Base-by-base conservation (phyloP, 1,284 basidiomycete genomes). In the Phellopilus nigrolimitatus region DNA sequence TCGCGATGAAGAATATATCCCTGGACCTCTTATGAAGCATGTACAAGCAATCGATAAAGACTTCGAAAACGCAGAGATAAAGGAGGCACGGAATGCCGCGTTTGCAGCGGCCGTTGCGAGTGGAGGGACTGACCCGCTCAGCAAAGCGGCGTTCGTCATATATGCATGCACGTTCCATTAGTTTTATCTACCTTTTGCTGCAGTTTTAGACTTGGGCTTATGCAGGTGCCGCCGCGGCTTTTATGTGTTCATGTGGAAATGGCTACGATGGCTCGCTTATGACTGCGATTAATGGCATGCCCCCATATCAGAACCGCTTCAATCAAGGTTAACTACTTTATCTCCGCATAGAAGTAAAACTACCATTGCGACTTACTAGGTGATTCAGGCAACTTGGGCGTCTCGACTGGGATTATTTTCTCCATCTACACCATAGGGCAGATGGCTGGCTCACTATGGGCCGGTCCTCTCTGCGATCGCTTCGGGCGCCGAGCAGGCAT, bases 401-500 rank as follows among this genome's bases (percentile, higher is more conserved):
- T 57, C 13, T 57, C 59, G 2, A 60, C 58, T 9, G 58, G 58
- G 15, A 55, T 60, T 19, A 59, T 60, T 28, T 61, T 61, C 45
- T 59, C 60, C 15, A 61, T 61, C 25, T 61, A 58, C 34, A 60
- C 59, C 10, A 53, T 61, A 30, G 57, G 60, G n/a, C 58, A 60
- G 41, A 60, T 61, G 63, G 57, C 45, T 50, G 60, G 57, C 40
- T 62, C 47, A 30, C 59, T 60, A 47, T 58, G 58, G 28, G 62
- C 61, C n/a, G 58, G 60, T 13, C 56, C 43, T 12, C 36, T 62
- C 13, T 56, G 55, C 24, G 59, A 61, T 40, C 58, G 61, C 8
- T 65, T 57, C 28, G 68, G 69, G 15, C 66, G 68, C 9, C 63
- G 66, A 19, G 61, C 59, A 19, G 66, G 60, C 9, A 68, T 70